Base-by-base conservation (phyloP, 495 filamentous ascomycete genomes). In the Penicillium ucsense region DNA sequence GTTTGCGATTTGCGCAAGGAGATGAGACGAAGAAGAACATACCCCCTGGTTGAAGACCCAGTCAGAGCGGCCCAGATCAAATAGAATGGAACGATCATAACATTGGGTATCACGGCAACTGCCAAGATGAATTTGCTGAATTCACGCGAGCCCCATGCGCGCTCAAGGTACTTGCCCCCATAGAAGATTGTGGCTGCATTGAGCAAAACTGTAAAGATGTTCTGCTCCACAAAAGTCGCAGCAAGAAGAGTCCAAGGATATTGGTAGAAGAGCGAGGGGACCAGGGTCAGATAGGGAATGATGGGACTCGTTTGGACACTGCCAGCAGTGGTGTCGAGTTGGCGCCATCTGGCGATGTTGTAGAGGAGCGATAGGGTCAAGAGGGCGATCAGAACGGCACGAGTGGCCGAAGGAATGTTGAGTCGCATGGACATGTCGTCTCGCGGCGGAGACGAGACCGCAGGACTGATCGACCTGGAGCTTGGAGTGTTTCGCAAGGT, bases 171-270 rank as follows among this genome's bases (percentile, higher is more conserved):
- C 53, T 88, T 82, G 6, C 94, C 92, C 20, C 89, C 94, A 73
- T 95, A 88, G 67, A 94, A 91, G 35, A 97, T 66, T 11, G 91
- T 92, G 30, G 82, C 70, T 8, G 77, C 83, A 48, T 90, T 88
- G 43, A 96, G 78, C 9, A 81, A 66, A 4, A 96, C 74, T 30
- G 88, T 92, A 60, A 95, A 85, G 60, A 95, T 75, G 59, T 97
- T 97, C 64, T 88, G 86, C 66, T 98, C 92, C 41, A 94, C 88
- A 38, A 96, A 78, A 0, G 90, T 86, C 7, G 92, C 85, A 0
- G 86, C 85, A 32, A 90, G 54, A 53, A 94, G 88, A 4, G 86
- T 89, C 92, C 92, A 98, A 2, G 94, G 92, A 61, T 94, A 95
- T 58, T 84, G 79, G 28, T 91, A 68, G 43, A 88, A 88, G 36